These are phyloP conservation scores for Pseudogymnoascus sp. DNA, from an alignment of 2,329 filamentous ascomycete genomes.

Conservation along the genomic window DNA sequence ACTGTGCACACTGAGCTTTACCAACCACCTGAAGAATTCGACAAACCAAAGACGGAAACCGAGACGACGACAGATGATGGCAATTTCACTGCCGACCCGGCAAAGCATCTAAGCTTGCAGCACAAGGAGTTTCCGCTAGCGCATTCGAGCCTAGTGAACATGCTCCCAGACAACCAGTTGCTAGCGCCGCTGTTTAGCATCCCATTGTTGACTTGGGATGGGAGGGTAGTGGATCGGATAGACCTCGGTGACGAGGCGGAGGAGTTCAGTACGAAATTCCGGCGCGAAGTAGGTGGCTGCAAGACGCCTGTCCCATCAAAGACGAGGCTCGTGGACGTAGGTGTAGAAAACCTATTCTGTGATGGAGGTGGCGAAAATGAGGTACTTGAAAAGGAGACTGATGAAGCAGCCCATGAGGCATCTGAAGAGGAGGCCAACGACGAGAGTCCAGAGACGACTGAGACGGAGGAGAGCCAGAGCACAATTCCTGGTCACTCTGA, in stretches of 20 bases:
- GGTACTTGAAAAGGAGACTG: conserved; percentile 11
- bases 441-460: neutral
- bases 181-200: conserved; percentile 39
- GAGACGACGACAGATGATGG: conserved; percentile 12
- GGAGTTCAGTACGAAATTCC: conserved; percentile 51
- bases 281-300: conserved; percentile 60
- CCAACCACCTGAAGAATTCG: conserved; percentile 61
- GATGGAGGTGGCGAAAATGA: conserved; percentile 13
- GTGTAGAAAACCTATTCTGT: neutral
- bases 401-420: conserved; percentile 11
- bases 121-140: conserved; percentile 31
- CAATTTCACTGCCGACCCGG: conserved; percentile 21
- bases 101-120: conserved; percentile 20
- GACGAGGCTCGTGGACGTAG: neutral
- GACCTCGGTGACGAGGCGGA: conserved; percentile 37
- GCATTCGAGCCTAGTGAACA: conserved; percentile 41
- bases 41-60: conserved; percentile 17
- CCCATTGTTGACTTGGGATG: conserved; percentile 58
- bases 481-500: neutral
- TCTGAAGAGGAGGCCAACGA: neutral
- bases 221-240: conserved; percentile 35
- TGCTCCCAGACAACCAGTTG: conserved; percentile 35
- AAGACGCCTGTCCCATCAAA: conserved; percentile 16
- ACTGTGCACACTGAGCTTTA: conserved; percentile 71
- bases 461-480: neutral